A percentile compares a stretch with the other conserved stretches of the same genome.
phyloP scores from a whole-genome alignment of 2,329 filamentous ascomycete species.

The Mycosphaerella sp. region DNA sequence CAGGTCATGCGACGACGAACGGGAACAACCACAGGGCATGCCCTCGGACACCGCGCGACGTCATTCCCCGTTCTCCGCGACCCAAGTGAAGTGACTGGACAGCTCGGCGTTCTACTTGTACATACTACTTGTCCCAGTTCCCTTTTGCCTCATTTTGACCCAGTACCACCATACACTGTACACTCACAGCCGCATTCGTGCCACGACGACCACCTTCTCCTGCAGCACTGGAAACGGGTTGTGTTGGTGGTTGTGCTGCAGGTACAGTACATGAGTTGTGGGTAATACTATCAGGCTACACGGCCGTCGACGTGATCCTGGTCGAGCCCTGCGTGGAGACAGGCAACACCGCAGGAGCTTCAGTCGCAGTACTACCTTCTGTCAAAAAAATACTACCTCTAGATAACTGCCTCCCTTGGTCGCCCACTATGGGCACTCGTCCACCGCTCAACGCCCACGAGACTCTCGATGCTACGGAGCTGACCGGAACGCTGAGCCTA shows the following conservation, averaged over 20 bases:
- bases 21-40: no score
- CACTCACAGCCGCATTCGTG: no score
- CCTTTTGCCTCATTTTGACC: no score
- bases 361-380: background rate
- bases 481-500: slow-evolving; percentile 19
- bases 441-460: slow-evolving; percentile 7
- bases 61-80: no score
- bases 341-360: background rate
- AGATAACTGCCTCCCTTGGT: no score
- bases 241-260: slow-evolving; percentile 1
- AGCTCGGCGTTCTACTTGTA: no score
- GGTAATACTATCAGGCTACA: background rate
- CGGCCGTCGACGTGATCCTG: background rate
- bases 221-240: background rate
- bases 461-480: slow-evolving; percentile 20
- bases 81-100: no score
- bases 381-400: no score
- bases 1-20: no score
- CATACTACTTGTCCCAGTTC: no score
- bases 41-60: no score
- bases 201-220: background rate
- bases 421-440: background rate
- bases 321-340: background rate
- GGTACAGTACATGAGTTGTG: background rate
- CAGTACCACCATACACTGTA: no score